Base-by-base conservation (phyloP, 1,284 basidiomycete species). In the Trichosporon faecale region DNA sequence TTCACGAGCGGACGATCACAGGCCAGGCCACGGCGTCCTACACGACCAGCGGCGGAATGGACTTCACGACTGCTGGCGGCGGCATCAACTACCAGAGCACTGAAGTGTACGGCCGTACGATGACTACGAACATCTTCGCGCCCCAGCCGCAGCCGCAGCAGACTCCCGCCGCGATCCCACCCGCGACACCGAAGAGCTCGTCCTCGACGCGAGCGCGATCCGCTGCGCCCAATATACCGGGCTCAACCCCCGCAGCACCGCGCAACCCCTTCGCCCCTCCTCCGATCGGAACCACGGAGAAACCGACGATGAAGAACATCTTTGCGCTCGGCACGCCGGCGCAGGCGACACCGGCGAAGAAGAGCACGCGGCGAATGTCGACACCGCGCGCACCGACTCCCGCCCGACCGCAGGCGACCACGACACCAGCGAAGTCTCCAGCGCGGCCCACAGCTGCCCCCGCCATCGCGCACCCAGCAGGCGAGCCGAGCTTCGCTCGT, bases 91-190 rank as follows among this genome's bases (percentile, higher is more conserved):
- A 67, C 52, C 52, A 67, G 52, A 70, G 37, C 37, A 70, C 69
- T 2, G 49, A 29, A 29, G 64, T 63, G 4, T 71, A 64, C 49
- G 57, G 57, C 7, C 44, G 46, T 12, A 29, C 61, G 12, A 44
- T 52, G 46, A 68, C 64, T 21, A 71, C 70, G 25, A 71, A 68
- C 52, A 68, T 71, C 60, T 71, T 71, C 16, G 70, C 70, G 2
- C 61, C 65, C 12, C 40, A 21, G 3, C 57, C 67, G 5, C 55
- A 18, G 16, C 29, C 64, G 12, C 63, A 49, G 25, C 64, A 35
- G 6, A 64, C 67, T 23, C 61, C 67, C 9, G 60, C 61, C 0
- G 40, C 66, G 31, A 60, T 65, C 18, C 57, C 49, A 1, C 60
- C 57, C 3, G 46, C 66, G 3, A 37, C 21, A 25, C 55, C 46